Percentiles rank a stretch among this genome's conserved stretches.
These are phyloP conservation scores for Boletellus deceptivus DNA, from an alignment of 1,284 basidiomycete species.

Conservation along the genomic window DNA sequence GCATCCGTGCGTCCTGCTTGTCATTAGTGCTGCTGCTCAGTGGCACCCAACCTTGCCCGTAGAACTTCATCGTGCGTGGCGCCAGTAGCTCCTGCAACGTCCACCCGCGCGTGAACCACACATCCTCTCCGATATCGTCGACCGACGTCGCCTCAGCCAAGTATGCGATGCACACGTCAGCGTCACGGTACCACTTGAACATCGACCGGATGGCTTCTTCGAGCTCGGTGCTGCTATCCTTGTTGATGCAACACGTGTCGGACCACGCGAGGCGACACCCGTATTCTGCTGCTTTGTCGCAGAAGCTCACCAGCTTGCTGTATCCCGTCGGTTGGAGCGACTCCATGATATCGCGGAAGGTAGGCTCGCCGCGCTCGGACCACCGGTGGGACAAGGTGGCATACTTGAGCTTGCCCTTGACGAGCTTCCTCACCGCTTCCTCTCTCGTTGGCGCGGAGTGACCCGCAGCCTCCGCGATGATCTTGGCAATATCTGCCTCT, in stretches of 20 bases:
- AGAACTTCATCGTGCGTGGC: slow-evolving; percentile 31
- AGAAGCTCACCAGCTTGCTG: slow-evolving; percentile 27
- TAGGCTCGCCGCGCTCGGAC: slow-evolving; percentile 63
- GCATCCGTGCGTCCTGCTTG: slow-evolving; percentile 25
- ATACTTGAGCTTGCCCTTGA: slow-evolving; percentile 54
- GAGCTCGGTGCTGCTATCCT: slow-evolving; percentile 31
- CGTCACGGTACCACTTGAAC: slow-evolving; percentile 33
- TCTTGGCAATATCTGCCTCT: slow-evolving; percentile 24
- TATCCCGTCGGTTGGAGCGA: slow-evolving; percentile 32
- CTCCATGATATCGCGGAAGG: slow-evolving; percentile 46
- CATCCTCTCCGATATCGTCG: slow-evolving; percentile 27
- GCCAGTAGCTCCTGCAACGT: slow-evolving; percentile 31
- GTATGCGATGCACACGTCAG: slow-evolving; percentile 34
- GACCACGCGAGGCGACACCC: slow-evolving; percentile 32
- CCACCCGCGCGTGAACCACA: slow-evolving; percentile 36
- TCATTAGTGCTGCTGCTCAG: slow-evolving; percentile 25
- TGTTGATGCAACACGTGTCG: slow-evolving; percentile 32
- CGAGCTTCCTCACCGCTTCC: slow-evolving; percentile 25
- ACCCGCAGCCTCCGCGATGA: slow-evolving; percentile 35
- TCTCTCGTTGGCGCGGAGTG: slow-evolving; percentile 41
- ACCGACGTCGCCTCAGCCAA: slow-evolving; percentile 29
- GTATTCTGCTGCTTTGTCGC: slow-evolving; percentile 27
- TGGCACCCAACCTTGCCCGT: slow-evolving; percentile 26
- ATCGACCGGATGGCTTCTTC: slow-evolving; percentile 35
- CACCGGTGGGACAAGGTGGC: slow-evolving; percentile 56